Base-by-base conservation (phyloP, 306 rosid genomes). In the Lablab purpureus region DNA sequence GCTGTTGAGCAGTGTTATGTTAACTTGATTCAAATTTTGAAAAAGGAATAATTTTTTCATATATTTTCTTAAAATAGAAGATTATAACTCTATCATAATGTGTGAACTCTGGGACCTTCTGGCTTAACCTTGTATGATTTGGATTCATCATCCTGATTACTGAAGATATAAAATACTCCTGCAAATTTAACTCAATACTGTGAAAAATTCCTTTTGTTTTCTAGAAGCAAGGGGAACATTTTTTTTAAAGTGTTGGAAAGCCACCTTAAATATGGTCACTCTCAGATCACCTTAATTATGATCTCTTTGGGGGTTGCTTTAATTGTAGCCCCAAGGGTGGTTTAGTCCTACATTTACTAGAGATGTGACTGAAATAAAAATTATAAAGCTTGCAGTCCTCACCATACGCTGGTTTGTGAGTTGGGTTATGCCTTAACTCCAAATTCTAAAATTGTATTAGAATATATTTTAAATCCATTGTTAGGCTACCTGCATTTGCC, bases 151-250 rank as follows among this genome's bases (percentile, higher is more conserved):
- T 58, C 36, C 9, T 25, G 3, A 25, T 54, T 78, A n/a, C 25
- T 83, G 27, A 67, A 59, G 49, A 47, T 19, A 19, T 67, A 71
- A 72, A 52, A 11, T 13, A 18, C 17, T 56, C 51, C 22, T 79
- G 12, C 15, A 14, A 32, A n/a, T 78, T 62, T 47, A 25, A 59
- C 50, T 67, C 34, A 27, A 65, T 67, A 60, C n/a, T 2, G 30
- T 73, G 50, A 58, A 59, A 32, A 83, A 66, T 40, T 79, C 77
- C 36, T 67, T 60, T 73, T 73, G 14, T 27, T 34, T 68, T 46
- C 22, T 54, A 49, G 58, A 55, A 51, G 64, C 34, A 18, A 40
- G 65, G 54, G 73, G 52, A 45, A 54, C 36, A 54, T 15, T 62
- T 63, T 17, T 32, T 3, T 32, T 2, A 27, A 23, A 37, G 17